A percentile compares a stretch with the other conserved stretches of the same genome.
Conservation (phyloP, 495 filamentous ascomycete species). For the Glarea lozoyensis region DNA sequence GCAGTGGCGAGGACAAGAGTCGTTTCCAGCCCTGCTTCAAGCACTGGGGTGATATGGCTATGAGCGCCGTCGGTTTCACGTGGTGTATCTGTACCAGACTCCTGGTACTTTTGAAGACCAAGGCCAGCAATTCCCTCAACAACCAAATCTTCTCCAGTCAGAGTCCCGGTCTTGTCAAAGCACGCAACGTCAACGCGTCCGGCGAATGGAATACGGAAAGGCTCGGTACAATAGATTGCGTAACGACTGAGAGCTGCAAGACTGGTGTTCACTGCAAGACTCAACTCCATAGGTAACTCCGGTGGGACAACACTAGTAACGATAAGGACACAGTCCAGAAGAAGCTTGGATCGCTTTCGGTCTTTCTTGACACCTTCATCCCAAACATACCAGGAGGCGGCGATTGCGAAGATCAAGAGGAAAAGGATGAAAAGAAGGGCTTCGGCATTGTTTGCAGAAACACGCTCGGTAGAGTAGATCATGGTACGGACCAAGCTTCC, state of each 20-base stretch:
- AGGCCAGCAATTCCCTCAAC: constrained; percentile 96
- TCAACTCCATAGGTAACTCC: constrained; percentile 96
- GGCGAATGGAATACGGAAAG: constrained; percentile 97
- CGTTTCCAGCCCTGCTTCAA: constrained; percentile 62
- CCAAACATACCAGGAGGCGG: constrained; percentile 99
- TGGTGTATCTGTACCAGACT: constrained; percentile 51
- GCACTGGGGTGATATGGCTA: constrained; percentile 57
- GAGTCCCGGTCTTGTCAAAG: constrained; percentile 97
- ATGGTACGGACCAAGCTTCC: constrained; percentile 96
- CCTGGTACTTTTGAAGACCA: constrained; percentile 57
- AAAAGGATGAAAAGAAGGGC: constrained; percentile 95
- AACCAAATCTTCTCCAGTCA: constrained; percentile 94
- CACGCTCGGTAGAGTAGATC: constrained; percentile 98
- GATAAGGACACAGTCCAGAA: constrained; percentile 96
- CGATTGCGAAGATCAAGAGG: constrained; percentile 89
- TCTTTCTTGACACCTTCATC: constrained; percentile 87
- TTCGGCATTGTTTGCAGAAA: constrained; percentile 94
- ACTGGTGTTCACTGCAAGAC: constrained; percentile 97
- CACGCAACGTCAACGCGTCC: constrained; percentile 94
- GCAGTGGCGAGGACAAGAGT: constrained; percentile 92
- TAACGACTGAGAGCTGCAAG: constrained; percentile 87
- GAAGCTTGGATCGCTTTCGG: constrained; percentile 91
- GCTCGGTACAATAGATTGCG: constrained; percentile 98
- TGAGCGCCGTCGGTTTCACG: constrained; percentile 70
- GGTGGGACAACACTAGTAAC: constrained; percentile 96